Evolutionary conservation across 2,329 filamentous ascomycete genomes (phyloP), one percentile per base, ranked within the genome.

Genomic region (Penicillium sp.): DNA sequence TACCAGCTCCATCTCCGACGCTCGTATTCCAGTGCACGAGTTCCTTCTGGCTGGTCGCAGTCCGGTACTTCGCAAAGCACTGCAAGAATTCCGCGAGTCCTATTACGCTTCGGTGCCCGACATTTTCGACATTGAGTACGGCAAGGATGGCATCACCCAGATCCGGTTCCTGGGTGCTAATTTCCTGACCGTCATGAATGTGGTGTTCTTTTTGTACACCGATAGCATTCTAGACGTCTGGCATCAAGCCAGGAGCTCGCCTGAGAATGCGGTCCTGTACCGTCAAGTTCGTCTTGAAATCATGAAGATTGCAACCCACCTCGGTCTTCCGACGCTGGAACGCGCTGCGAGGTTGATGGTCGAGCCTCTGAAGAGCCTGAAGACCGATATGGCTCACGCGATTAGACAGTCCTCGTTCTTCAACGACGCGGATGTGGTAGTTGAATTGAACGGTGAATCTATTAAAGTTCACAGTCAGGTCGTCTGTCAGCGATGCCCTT

Each of bases 211-310:
- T 68, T 72, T 89, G 7, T 98, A 98, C 72, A 88, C 87, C 6
- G 95, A 98, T 70, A 82, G 81, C 4, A 78, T 93, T 16, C 82
- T 96, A 35, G 91, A 95, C 59, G 89, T 93, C 18, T 98, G 95
- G 95, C 90, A 93, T 64, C 88, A 89, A 62, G 88, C 88, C 4
- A 85, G 81, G 61, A 84, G 87, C 61, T 84, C 86, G 19, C 85
- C 87, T 2, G 78, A 85, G 11, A 79, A 89, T 71, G 88, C 90
- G 0, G 83, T 85, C 66, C 84, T 90, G 41, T 96, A 92, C 72
- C 89, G 92, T 24, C 87, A 93, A 68, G 83, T 96, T 18, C 88
- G 94, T 19, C 83, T 81, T 0, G 94, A 98, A 70, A 79, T 98
- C n/a, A 95, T 96, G 88, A 94, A 87, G 64, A 68, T 93, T n/a